Base-by-base conservation (phyloP, 1,139 yeast genomes). In the Yamadazyma pseudoaaseri region DNA sequence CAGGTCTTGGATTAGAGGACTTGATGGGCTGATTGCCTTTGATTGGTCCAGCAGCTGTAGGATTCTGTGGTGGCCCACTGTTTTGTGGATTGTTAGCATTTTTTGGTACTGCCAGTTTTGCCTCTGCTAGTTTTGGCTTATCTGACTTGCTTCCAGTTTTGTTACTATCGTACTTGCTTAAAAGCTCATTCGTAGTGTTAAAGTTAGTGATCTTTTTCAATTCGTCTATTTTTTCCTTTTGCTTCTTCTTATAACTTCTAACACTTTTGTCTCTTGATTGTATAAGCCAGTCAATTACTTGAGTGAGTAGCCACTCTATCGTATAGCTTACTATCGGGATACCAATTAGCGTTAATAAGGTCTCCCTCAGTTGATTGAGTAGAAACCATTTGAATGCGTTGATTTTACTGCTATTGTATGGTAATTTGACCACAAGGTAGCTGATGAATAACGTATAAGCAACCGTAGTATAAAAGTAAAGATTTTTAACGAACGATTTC, bases 171-270 rank as follows among this genome's bases (percentile, higher is more conserved):
- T 79, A 89, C 47, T 89, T 70, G 35, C 71, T 76, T 32, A 92
- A 62, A 36, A 90, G 66, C 11, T 85, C 80, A 54, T 78, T 80
- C 1, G 97, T 86, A 14, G 82, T 73, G 48, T 83, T 76, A 57
- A 80, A 92, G 48, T 86, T 85, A 15, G 96, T 86, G 47, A 76
- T 70, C 39, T 79, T 76, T 58, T 90, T 90, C 58, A 90, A 67
- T 39, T 84, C 89, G 13, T 79, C 82, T 31, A 90, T 72, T 56
- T 83, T 82, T 20, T 64, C 66, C 38, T 68, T 64, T 43, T 85
- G 95, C 37, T 70, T 62, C 25, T 65, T 62, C 43, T 70, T 67
- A 41, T 82, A 60, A 6, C 25, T 38, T 41, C 45, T 43, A 16
- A 52, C 46, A 10, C 44, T 26, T 11, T 35, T 39, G 41, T 49